Base-by-base conservation (phyloP, 2,329 filamentous ascomycete species). In the Exophiala sp. region DNA sequence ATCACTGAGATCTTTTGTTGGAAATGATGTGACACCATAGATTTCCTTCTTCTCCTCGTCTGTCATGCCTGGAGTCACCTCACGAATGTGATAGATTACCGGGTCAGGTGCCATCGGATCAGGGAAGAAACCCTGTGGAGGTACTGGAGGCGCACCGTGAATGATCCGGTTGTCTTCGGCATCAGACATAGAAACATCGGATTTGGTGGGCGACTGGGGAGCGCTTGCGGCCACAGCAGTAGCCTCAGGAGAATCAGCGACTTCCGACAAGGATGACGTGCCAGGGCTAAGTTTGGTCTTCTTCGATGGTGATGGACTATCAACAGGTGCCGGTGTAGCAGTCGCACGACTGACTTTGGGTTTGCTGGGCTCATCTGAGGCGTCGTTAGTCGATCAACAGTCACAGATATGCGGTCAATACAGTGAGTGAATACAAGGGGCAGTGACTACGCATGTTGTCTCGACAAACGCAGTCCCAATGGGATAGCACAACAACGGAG, bases 71-170 rank as follows among this genome's bases (percentile, higher is more conserved):
- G 83, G 78, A 1, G 79, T 78, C 19, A 90, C 76, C 0, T 83
- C 76, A 48, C 83, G 83, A 56, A 98, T 96, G 65, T 98, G 86
- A 72, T 98, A 98, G 43, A 96, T 78, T 29, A 91, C 95, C 1
- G 90, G 89, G 64, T 98, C 93, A 59, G 82, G 75, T n/a, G 83
- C 88, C 21, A 88, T 86, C 0, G 91, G 91, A 64, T 97, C 89
- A 32, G 91, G 84, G 52, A 91, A 91, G 66, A 96, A 97, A 1
- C 88, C 90, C 68, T 95, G 87, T 52, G 90, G 85, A 4, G 80
- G 78, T 19, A 84, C 69, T 5, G 79, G 73, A n/a, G 80, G 77
- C 11, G 77, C 77, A 64, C 80, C 81, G 66, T 79, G 80, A 35
- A 78, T 76, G 35, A 77, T 24, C 3, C 38, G 46, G 64, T 59